Conservation (phyloP, 2,329 filamentous ascomycete species). For the Pseudocercospora pini-densiflorae region DNA sequence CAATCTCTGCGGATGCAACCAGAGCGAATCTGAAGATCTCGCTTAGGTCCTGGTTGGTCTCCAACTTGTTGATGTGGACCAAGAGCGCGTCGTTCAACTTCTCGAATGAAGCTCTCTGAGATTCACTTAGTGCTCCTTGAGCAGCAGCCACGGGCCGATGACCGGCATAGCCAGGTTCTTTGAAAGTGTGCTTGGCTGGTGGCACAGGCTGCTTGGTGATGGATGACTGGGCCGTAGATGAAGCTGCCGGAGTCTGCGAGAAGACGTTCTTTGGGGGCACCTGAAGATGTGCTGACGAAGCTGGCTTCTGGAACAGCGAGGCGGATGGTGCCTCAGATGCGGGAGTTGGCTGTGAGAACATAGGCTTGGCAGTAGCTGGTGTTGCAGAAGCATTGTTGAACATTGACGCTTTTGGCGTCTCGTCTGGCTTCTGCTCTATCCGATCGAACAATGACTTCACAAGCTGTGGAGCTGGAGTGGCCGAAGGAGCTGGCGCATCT, state of each 20-base stretch:
- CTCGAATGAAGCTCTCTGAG: constrained; percentile 26
- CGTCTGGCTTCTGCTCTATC: constrained; percentile 9
- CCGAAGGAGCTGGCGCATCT: constrained; percentile 9
- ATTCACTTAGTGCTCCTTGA: background rate
- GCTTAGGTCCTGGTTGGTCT: constrained; percentile 36
- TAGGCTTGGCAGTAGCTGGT: constrained; percentile 19
- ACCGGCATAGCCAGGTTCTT: constrained; percentile 11
- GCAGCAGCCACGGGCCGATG: constrained; percentile 2
- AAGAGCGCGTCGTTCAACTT: constrained; percentile 36
- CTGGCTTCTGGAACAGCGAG: constrained; percentile 18
- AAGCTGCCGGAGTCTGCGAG: constrained; percentile 14
- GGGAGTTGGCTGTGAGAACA: constrained; percentile 13
- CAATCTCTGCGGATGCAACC: constrained; percentile 31
- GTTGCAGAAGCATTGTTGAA: constrained; percentile 20
- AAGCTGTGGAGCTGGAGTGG: background rate
- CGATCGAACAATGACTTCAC: constrained; percentile 6
- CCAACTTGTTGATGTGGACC: constrained; percentile 32
- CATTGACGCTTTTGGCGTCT: constrained; percentile 19
- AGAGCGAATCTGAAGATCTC: constrained; percentile 35
- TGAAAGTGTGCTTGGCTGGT: constrained; percentile 15
- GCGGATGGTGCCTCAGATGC: constrained; percentile 5
- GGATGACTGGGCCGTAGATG: constrained; percentile 18
- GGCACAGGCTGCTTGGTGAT: constrained; percentile 23
- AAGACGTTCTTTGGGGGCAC: constrained; percentile 20
- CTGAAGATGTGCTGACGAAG: background rate